Percentiles rank a stretch among this genome's conserved stretches.
phyloP scores from a whole-genome alignment of 495 filamentous ascomycete species.

The Penicillium manginii region DNA sequence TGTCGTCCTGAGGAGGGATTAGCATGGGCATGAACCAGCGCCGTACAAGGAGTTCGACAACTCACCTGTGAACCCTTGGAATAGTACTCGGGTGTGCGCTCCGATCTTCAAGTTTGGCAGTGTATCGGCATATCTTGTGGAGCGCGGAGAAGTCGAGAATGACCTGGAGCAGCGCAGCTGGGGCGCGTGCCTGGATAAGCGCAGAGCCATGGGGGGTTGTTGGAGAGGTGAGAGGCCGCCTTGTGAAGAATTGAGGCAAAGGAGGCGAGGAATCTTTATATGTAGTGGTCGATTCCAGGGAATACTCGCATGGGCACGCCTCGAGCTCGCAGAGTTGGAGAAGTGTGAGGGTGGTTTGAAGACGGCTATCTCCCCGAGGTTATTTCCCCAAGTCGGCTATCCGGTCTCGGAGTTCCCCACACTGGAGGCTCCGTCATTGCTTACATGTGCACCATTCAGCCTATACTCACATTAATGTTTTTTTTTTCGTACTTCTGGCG shows the following conservation, averaged over 20 bases:
- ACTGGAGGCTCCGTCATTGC: neutral
- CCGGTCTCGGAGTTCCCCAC: slow-evolving; percentile 18
- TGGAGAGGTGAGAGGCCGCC: neutral
- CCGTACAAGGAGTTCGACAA: neutral
- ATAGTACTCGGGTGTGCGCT: slow-evolving; percentile 78
- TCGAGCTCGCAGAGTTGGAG: neutral
- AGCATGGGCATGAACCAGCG: neutral
- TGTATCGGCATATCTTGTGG: slow-evolving; percentile 61
- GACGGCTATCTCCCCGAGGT: slow-evolving; percentile 13
- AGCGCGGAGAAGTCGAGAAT: slow-evolving; percentile 47
- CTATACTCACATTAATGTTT: neutral
- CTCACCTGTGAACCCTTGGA: slow-evolving; percentile 85
- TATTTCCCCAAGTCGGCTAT: slow-evolving; percentile 19
- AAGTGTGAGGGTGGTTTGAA: slow-evolving; percentile 1
- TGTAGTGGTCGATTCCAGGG: neutral
- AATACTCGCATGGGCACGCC: neutral
- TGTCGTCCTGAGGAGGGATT: slow-evolving; percentile 36
- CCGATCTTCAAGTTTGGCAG: slow-evolving; percentile 78
- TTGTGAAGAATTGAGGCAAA: neutral
- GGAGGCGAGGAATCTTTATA: neutral
- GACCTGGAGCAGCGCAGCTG: slow-evolving; percentile 15
- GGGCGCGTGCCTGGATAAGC: slow-evolving; percentile 25
- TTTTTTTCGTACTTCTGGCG: too few species aligned
- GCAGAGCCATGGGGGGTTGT: slow-evolving; percentile 20
- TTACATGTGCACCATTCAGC: neutral